Base-by-base conservation (phyloP, 768 basidiomycete genomes). In the Saitozyma sp. region DNA sequence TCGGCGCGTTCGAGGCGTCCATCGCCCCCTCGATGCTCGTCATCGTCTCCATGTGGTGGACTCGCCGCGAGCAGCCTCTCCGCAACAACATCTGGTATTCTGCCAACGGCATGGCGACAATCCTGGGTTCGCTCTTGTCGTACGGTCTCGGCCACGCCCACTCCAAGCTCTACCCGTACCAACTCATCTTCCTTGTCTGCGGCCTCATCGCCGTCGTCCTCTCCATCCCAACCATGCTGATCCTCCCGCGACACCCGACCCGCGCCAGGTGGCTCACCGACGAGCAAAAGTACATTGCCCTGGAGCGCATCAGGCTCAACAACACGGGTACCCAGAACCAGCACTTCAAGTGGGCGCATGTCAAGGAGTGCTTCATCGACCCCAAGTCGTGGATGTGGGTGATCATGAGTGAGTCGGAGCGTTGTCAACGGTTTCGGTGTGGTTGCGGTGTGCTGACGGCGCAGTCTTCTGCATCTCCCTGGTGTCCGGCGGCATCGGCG, bases 1-100 rank as follows among this genome's bases (percentile, higher is more conserved):
- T 84, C 40, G 83, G 83, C n/a, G 73, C 82, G 1, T 82, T 83
- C 61, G 83, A 83, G 56, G 83, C 83, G 19, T 82, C 82, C 6
- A 82, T 84, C 5, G 82, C 83, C 38, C 83, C 83, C 13, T 79
- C 78, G 53, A 83, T 84, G 66, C 81, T 83, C 41, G 81, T 82
- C 1, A 80, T 83, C 49, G 83, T 82, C 9, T 82, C 29, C 83
- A 63, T 66, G 62, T 84, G 83, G 83, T 83, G 83, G 83, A 79
- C 83, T 14, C 74, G 83, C 17, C 79, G 82, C 8, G 83, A 83
- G 62, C 83, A 83, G 65, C 82, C 83, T 0, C 69, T 82, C 65
- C 78, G 83, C 2, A 68, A 82, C 19, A 63, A 60, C 42, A 54
- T 66, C 41, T 67, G 65, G 62, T 73, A 80, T 64, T 81, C 80